Conservation (phyloP, 495 filamentous ascomycete species). For the Penicillium parvum region DNA sequence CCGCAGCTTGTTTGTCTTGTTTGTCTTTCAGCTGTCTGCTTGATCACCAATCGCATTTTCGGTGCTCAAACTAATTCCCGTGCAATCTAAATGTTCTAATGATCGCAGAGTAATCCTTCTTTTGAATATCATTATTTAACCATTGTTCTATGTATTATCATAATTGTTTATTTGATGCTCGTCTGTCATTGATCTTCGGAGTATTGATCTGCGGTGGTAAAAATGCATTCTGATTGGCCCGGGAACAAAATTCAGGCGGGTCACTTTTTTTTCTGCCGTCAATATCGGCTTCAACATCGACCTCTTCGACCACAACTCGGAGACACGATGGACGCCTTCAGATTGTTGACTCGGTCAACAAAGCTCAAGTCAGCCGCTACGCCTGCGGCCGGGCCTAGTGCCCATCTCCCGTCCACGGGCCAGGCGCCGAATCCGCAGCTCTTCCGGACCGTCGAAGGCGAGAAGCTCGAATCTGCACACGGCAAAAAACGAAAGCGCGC, state of each 20-base stretch:
- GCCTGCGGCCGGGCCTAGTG: conserved; percentile 17
- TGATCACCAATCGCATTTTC: no score
- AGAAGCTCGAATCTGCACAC: conserved; percentile 31
- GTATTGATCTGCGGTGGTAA: no score
- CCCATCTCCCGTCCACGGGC: conserved; percentile 46
- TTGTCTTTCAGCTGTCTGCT: no score
- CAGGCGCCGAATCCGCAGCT: conserved; percentile 51
- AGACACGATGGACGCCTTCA: conserved; percentile 50
- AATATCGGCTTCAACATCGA: conserved; percentile 11
- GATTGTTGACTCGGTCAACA: conserved; percentile 49
- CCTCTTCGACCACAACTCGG: conserved; percentile 1
- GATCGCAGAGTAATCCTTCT: no score
- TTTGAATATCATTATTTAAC: no score
- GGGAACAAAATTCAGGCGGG: conserved; percentile 23
- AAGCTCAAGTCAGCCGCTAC: conserved; percentile 41
- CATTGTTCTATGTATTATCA: no score
- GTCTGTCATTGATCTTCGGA: no score
- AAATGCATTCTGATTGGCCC: conserved; percentile 33
- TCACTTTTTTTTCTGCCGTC: conserved; percentile 24
- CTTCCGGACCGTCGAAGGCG: conserved; percentile 40
- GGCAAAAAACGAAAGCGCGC: conserved; percentile 41
- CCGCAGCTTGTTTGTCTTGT: no score
- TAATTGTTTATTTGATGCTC: not conserved
- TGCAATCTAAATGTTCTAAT: no score
- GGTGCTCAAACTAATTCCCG: no score